Evolutionary conservation across 148 eudicot genomes (phyloP).

Genomic region (Polygonum maritimum): DNA sequence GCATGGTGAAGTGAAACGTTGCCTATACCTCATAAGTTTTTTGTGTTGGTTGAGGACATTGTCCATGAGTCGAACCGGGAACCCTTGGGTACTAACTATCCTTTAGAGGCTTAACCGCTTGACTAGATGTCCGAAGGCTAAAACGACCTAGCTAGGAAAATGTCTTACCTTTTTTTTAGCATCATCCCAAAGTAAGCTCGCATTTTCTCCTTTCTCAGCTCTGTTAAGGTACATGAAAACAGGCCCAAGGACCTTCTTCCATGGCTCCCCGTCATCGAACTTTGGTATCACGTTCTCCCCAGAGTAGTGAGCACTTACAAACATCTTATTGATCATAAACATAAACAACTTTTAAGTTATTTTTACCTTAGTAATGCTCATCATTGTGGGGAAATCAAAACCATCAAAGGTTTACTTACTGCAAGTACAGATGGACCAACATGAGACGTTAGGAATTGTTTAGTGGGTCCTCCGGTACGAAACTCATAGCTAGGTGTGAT

Average conservation of each 20-base stretch:
- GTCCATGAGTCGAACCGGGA: no score
- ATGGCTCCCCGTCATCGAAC: conserved; percentile 39
- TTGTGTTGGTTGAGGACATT: no score
- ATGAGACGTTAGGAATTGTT: conserved; percentile 79
- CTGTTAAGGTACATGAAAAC: conserved; percentile 47
- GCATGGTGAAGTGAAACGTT: no score
- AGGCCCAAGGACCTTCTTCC: conserved; percentile 60
- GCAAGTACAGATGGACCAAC: conserved; percentile 61
- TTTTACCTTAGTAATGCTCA: neutral
- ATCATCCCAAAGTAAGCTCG: conserved; percentile 39
- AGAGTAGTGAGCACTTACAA: conserved; percentile 52
- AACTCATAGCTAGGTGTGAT: conserved; percentile 80
- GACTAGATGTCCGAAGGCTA: no score
- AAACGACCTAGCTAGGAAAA: no score
- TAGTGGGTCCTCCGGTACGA: conserved; percentile 63
- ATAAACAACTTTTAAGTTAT: neutral
- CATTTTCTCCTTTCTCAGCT: conserved; percentile 16
- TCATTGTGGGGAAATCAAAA: neutral
- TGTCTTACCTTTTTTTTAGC: conserved; percentile 38
- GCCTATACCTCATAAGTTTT: no score
- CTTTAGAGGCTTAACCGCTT: no score
- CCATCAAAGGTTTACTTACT: conserved; percentile 26
- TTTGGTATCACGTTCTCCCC: conserved; percentile 37
- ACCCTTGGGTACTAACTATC: no score
- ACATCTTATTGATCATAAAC: conserved; percentile 27